Base-by-base conservation (phyloP, 148 eudicot genomes). In the Cornus kousa region DNA sequence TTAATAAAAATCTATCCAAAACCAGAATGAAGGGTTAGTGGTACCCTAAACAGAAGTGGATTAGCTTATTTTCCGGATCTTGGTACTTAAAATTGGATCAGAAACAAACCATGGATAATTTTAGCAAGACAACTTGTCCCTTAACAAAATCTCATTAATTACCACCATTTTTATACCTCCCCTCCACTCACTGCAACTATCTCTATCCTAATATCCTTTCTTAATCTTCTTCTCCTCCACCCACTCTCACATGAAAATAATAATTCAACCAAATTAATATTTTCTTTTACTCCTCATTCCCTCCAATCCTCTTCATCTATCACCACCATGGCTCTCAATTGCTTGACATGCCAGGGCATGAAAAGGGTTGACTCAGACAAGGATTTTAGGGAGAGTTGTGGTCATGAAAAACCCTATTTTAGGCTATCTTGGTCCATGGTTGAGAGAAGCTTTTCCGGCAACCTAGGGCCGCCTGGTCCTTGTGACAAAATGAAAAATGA, bases 401-500 rank as follows among this genome's bases (percentile, higher is more conserved):
- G n/a, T 48, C 68, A 74, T 16, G 75, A 80, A 2, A 83, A 57
- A 0, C 24, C 70, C 22, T 68, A 33, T 33, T 20, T 72, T 50
- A 59, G 32, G 64, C 67, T 74, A 20, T 68, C 80, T 77, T 50
- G 73, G 62, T 50, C 81, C 3, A 73, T 75, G 50, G 84, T 50
- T 9, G 80, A 85, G 17, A 86, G 95, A 23, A 87, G 57, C 69
- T 87, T 85, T 85, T 88, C 90, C 0, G 91, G 92, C 11, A 83
- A 82, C 71, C 64, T 83, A n/a, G 74, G 71, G 48, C 8, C 48
- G 4, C 89, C 87, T 16, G 71, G 75, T 6, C 40, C 82, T 31
- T 33, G 5, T 66, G 53, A 74, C 23, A 74, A 28, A 70, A 85
- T 67, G 67, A 35, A 16, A 23, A 23, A 46, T 13, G 53, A 24